Base-by-base conservation (phyloP, 495 filamentous ascomycete species). In the Friedmanniomyces simplex region DNA sequence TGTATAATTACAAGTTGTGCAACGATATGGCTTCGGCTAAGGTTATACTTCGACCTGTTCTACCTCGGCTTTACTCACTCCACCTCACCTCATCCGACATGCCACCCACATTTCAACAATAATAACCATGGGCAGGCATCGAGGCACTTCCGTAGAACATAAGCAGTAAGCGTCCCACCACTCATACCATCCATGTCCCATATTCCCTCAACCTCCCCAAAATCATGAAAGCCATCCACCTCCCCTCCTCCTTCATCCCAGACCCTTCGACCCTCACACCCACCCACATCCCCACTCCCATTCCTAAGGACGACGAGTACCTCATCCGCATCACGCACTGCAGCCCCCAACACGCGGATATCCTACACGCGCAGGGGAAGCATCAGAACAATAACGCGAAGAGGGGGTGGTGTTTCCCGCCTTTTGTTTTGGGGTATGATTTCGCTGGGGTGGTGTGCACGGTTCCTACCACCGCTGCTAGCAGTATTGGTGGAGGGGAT, bases 401-500 rank as follows among this genome's bases (percentile, higher is more conserved):
- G 55, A 42, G 42, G 26, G 63, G 62, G 16, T 59, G 54, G 58
- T 51, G 42, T 20, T 54, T 56, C 1, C 72, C 60, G 45, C 73
- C 73, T 1, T 69, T 72, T 26, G 52, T 74, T 16, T 72, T 72
- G 12, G 74, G 74, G 13, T 72, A 72, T 18, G 70, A 72, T 54
- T 72, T 66, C 54, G 55, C 65, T 10, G 68, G 66, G 30, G 53
- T 65, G 30, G 51, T 74, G 20, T 61, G 66, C 12, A 52, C 59
- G 22, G 55, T 52, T 1, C 61, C 61, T 14, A 3, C 45, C n/a
- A 51, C 49, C 22, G 42, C 37, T 13, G 16, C n/a, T n/a, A n/a
- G n/a, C n/a, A n/a, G n/a, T n/a, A n/a, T n/a, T n/a, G n/a, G n/a
- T n/a, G n/a, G n/a, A n/a, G n/a, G n/a, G n/a, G n/a, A n/a, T n/a